These are phyloP conservation scores for Sanghuangporus baumii DNA, from an alignment of 1,284 basidiomycete species.

Conservation along the genomic window DNA sequence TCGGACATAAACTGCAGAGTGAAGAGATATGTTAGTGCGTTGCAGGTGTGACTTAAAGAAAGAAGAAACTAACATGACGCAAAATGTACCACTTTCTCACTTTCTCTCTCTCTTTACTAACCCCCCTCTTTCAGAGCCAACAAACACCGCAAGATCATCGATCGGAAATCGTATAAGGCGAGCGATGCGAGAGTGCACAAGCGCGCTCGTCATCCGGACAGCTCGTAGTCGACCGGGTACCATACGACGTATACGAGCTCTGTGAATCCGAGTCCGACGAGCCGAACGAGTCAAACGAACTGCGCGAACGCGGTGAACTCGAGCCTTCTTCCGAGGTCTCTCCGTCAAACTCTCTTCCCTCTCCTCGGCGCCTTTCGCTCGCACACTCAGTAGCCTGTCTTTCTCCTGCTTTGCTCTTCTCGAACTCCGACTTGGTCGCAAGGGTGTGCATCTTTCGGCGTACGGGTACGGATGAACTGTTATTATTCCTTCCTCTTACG, in stretches of 20 bases:
- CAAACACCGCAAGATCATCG: neutral
- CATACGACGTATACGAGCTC: neutral
- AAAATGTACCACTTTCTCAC: neutral
- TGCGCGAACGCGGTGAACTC: neutral
- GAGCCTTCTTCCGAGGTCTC: neutral
- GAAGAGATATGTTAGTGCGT: too few species aligned
- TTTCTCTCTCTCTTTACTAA: neutral
- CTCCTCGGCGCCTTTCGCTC: neutral
- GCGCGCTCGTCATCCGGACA: neutral
- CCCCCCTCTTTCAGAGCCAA: neutral
- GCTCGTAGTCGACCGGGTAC: too few species aligned
- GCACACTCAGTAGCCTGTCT: neutral
- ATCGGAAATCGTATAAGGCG: neutral
- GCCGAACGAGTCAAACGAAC: neutral
- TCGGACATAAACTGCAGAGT: too few species aligned
- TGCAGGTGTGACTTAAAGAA: too few species aligned
- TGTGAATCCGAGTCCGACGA: neutral
- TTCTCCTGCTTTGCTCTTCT: neutral
- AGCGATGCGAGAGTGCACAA: neutral
- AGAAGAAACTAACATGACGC: too few species aligned
- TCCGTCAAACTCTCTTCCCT: neutral
- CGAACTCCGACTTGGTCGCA: neutral
- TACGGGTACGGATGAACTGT: neutral
- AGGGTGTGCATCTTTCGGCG: neutral
- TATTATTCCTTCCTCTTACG: neutral